A percentile compares a stretch with the other conserved stretches of the same genome.
phyloP scores from a whole-genome alignment of 2,329 filamentous ascomycete genomes.

The Daldinia sp. region DNA sequence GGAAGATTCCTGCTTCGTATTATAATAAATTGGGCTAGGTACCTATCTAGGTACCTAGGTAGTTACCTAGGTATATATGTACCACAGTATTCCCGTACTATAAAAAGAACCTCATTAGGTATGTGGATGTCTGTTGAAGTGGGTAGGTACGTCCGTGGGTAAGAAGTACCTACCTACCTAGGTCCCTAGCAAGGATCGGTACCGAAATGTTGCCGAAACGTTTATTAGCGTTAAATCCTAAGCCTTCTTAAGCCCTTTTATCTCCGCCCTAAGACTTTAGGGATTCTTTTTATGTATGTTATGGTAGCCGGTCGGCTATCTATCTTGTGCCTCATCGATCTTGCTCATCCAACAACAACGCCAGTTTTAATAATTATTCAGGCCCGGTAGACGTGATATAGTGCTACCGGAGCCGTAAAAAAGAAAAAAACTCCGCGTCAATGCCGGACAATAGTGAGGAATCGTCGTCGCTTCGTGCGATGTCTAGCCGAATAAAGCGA shows the following conservation, averaged over 20 bases:
- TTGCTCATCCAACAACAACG: conserved; percentile 11
- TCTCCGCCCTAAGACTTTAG: background rate
- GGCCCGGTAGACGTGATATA: conserved; percentile 10
- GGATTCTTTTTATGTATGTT: background rate
- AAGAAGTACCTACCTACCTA: background rate
- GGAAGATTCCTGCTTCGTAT: too few relatives aligned
- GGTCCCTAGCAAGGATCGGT: conserved; percentile 26
- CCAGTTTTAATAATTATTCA: conserved; percentile 13
- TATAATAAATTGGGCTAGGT: too few relatives aligned
- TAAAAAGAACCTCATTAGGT: too few relatives aligned
- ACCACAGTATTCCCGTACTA: background rate
- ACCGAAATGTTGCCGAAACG: conserved; percentile 30
- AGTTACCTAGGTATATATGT: too few relatives aligned
- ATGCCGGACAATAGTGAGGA: conserved; percentile 41
- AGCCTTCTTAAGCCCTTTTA: conserved; percentile 15
- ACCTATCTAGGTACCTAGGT: too few relatives aligned
- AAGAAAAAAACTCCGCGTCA: conserved; percentile 30
- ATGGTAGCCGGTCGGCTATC: conserved; percentile 34
- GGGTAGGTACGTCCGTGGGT: too few relatives aligned
- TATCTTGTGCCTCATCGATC: conserved; percentile 6
- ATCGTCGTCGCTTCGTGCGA: conserved; percentile 25
- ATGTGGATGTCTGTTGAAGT: too few relatives aligned
- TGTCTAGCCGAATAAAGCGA: conserved; percentile 43
- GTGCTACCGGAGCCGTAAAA: conserved; percentile 29
- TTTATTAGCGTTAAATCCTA: conserved; percentile 16